Percentiles rank a stretch among this genome's conserved stretches.
Conservation (phyloP, 129 eudicot genomes). For the Sambucus nigra region DNA sequence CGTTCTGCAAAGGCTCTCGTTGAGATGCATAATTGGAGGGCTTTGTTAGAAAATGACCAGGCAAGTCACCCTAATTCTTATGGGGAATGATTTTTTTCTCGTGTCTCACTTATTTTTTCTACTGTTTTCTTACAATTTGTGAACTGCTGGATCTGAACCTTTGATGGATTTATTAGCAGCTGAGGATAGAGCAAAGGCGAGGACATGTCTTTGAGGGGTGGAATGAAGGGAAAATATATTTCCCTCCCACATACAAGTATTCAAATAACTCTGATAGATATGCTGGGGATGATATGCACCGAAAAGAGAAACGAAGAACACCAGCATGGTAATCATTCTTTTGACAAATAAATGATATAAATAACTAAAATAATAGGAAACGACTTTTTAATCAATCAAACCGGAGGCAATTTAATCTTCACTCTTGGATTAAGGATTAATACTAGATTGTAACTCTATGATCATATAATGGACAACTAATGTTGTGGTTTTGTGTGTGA, state of each 20-base stretch:
- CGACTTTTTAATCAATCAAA: not conserved
- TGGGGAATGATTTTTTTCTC: not conserved
- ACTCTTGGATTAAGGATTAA: not conserved
- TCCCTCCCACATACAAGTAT: conserved; percentile 96
- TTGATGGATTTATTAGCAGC: conserved; percentile 30
- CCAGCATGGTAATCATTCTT: conserved; percentile 79
- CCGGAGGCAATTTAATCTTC: not conserved
- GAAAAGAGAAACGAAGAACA: conserved; percentile 81
- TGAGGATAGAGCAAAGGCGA: conserved; percentile 53
- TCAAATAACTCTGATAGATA: conserved; percentile 87
- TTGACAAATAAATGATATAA: not conserved
- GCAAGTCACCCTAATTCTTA: conserved; percentile 25
- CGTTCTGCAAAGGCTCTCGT: conserved; percentile 83
- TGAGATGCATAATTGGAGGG: conserved; percentile 91
- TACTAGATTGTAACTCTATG: not conserved
- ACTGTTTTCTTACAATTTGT: not conserved
- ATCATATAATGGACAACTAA: not conserved
- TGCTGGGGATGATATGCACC: conserved; percentile 81
- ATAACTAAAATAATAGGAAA: too few relatives aligned
- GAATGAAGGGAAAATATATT: conserved; percentile 84
- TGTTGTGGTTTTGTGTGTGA: conserved; percentile 4
- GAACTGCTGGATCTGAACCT: conserved; percentile 3
- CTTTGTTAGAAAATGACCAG: conserved; percentile 84
- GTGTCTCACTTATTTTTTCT: too few relatives aligned
- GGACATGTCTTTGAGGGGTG: conserved; percentile 89